These are phyloP conservation scores for Gynochthodes officinalis DNA, from an alignment of 257 asterid species.

Conservation along the genomic window DNA sequence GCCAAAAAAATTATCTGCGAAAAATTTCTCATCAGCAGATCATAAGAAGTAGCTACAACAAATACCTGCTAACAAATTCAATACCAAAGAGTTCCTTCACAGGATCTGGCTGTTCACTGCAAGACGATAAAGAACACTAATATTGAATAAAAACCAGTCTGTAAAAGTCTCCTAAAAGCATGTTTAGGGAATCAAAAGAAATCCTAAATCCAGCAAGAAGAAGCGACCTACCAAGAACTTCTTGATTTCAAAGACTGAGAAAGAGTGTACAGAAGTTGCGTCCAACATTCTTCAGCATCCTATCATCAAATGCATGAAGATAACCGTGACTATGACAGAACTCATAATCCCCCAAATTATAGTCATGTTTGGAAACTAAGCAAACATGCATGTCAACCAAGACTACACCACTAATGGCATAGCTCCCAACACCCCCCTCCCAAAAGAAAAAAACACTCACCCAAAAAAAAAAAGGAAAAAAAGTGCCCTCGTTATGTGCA, in stretches of 20 bases:
- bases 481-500: not conserved
- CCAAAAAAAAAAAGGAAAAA: not conserved
- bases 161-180: not conserved
- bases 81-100: conserved; percentile 82
- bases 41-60: conserved; percentile 16
- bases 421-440: not conserved
- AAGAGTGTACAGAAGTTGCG: conserved; percentile 85
- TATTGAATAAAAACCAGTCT: not conserved
- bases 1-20: not conserved
- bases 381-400: not conserved
- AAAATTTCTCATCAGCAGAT: not conserved
- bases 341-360: not conserved
- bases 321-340: conserved; percentile 12
- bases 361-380: not conserved
- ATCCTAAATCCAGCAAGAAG: conserved; percentile 5
- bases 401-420: no score
- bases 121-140: conserved; percentile 11
- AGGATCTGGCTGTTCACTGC: conserved; percentile 76
- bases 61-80: conserved; percentile 90
- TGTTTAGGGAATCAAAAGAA: not conserved
- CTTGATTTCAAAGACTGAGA: conserved; percentile 67
- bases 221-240: conserved; percentile 54
- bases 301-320: conserved; percentile 27
- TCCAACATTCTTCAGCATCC: conserved; percentile 99
- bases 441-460: not conserved